phyloP scores from a whole-genome alignment of 495 filamentous ascomycete species.

The Neurospora sp. region DNA sequence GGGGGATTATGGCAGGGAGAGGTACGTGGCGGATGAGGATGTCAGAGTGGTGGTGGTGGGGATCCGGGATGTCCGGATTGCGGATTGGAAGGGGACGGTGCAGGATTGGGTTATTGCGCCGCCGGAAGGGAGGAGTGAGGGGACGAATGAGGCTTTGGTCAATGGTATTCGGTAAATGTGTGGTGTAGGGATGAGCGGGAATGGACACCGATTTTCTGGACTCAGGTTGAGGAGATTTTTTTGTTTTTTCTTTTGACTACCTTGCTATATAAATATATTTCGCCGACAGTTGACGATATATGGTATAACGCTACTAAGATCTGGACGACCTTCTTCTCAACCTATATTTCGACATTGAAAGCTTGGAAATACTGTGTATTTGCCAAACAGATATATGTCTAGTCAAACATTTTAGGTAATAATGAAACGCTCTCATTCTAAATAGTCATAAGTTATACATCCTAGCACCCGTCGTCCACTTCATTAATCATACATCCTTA shows the following conservation, averaged over 20 bases:
- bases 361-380: neutral
- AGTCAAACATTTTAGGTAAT: neutral
- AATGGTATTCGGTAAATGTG: slow-evolving; percentile 20
- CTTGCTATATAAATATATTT: neutral
- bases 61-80: slow-evolving; percentile 63
- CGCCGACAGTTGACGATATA: neutral
- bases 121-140: slow-evolving; percentile 22
- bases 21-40: slow-evolving; percentile 59
- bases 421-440: neutral
- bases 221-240: neutral
- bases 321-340: neutral
- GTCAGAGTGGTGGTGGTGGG: slow-evolving; percentile 65
- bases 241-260: neutral
- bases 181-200: neutral
- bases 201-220: neutral
- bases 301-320: too few species aligned
- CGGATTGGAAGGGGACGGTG: slow-evolving; percentile 73
- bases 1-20: slow-evolving; percentile 44
- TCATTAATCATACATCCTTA: neutral
- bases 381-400: neutral
- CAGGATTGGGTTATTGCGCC: slow-evolving; percentile 61
- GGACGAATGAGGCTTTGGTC: slow-evolving; percentile 1
- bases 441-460: neutral
- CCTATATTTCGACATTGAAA: neutral
- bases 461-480: neutral